Conservation (phyloP, 805 yeast species). For the Vanderwaltozyma tropicalis region DNA sequence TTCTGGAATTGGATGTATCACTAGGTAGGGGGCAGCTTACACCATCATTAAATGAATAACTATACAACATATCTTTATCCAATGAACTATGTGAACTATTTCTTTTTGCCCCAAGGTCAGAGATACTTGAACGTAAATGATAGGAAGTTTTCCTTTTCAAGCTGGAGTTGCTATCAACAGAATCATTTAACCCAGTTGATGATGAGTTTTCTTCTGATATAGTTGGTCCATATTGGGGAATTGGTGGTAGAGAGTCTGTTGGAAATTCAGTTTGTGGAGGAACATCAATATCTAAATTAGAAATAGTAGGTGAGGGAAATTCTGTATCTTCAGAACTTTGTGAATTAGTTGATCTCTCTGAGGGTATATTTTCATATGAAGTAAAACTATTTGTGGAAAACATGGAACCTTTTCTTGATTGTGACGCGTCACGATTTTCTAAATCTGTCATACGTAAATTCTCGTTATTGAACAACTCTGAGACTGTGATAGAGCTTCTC, state of each 20-base stretch:
- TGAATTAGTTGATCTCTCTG: slow-evolving; percentile 21
- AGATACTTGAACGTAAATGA: neutral
- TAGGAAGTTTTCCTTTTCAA: slow-evolving; percentile 22
- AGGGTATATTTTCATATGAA: slow-evolving; percentile 22
- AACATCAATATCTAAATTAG: slow-evolving; percentile 23
- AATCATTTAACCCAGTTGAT: neutral
- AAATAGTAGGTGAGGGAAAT: neutral
- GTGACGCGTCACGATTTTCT: slow-evolving; percentile 8
- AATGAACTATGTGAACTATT: neutral
- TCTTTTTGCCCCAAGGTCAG: neutral
- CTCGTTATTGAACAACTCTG: no score
- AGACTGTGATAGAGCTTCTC: neutral
- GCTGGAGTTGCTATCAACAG: slow-evolving; percentile 16
- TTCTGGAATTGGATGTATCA: neutral
- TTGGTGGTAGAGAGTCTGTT: slow-evolving; percentile 35
- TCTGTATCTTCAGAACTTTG: neutral
- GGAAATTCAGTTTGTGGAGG: slow-evolving; percentile 58
- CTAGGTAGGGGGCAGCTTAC: neutral
- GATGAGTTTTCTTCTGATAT: slow-evolving; percentile 1
- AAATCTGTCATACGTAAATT: no score
- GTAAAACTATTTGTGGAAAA: slow-evolving; percentile 20
- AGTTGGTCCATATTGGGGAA: slow-evolving; percentile 8
- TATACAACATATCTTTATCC: no score
- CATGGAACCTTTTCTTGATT: slow-evolving; percentile 32
- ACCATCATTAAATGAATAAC: no score